Percentiles rank a stretch among this genome's conserved stretches.
These are phyloP conservation scores for Mallotus japonicus DNA, from an alignment of 441 rosid genomes.

Conservation along the genomic window DNA sequence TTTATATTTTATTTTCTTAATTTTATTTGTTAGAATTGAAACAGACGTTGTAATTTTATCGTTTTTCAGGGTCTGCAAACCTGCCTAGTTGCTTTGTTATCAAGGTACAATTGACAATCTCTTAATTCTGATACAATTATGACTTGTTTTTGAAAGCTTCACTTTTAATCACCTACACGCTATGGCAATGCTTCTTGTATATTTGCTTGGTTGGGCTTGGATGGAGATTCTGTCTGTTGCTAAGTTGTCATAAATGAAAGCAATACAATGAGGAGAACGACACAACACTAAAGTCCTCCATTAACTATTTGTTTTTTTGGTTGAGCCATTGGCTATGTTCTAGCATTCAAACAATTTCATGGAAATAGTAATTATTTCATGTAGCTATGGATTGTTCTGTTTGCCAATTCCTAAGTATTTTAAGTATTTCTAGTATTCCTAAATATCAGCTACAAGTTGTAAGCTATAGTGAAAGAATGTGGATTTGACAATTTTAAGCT, in stretches of 20 bases:
- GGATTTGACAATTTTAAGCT: background rate
- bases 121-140: constrained; percentile 11
- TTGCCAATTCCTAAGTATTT: background rate
- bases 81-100: constrained; percentile 81
- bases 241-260: background rate
- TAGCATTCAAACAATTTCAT: background rate
- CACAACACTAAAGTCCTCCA: background rate
- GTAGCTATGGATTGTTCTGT: background rate
- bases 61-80: constrained; percentile 89
- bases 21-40: constrained; percentile 4
- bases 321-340: too few species aligned
- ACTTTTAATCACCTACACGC: background rate
- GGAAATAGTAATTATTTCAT: background rate
- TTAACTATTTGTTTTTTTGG: background rate
- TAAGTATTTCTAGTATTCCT: background rate
- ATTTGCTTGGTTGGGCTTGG: background rate
- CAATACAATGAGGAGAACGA: background rate
- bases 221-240: background rate
- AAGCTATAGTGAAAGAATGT: background rate
- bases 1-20: background rate
- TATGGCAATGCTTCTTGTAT: background rate
- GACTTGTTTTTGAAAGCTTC: constrained; percentile 2
- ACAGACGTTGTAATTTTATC: constrained; percentile 33
- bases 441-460: background rate
- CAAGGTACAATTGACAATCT: constrained; percentile 50